Evolutionary conservation across 306 rosid genomes (phyloP).

Genomic region (Casuarina cunninghamiana): DNA sequence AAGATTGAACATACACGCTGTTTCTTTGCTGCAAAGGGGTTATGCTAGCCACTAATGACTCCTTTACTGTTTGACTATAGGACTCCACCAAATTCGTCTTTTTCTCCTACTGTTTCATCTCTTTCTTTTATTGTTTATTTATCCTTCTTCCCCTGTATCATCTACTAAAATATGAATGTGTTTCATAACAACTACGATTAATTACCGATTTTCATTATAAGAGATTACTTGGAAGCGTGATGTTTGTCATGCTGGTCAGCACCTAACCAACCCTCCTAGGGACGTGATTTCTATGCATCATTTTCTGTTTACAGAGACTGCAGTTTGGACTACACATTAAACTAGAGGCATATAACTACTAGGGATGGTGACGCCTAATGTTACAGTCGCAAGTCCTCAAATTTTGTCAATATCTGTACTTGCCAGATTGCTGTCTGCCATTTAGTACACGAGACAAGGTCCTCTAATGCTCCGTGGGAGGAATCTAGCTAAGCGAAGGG

Average conservation of each 20-base stretch:
- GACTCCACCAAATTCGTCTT: not conserved
- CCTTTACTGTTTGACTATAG: not conserved
- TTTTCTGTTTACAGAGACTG: too few relatives aligned
- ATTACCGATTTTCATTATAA: not conserved
- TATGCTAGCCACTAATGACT: not conserved
- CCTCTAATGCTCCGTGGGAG: too few relatives aligned
- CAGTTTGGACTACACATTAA: too few relatives aligned
- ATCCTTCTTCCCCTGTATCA: not conserved
- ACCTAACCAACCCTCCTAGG: too few relatives aligned
- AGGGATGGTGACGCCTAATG: too few relatives aligned
- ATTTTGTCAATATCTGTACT: too few relatives aligned
- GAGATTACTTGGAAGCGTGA: not conserved
- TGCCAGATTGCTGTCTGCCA: too few relatives aligned
- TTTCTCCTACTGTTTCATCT: not conserved
- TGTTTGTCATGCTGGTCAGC: not conserved
- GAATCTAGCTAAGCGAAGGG: too few relatives aligned
- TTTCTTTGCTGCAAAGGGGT: not conserved
- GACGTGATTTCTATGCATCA: too few relatives aligned
- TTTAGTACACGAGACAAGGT: too few relatives aligned
- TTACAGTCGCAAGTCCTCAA: too few relatives aligned
- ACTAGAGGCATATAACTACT: too few relatives aligned
- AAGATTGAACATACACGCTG: not conserved
- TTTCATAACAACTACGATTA: not conserved
- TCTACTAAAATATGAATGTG: not conserved
- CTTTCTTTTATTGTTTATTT: not conserved